These are phyloP conservation scores for Rhizophora mangle DNA, from an alignment of 345 rosid genomes.

Conservation along the genomic window DNA sequence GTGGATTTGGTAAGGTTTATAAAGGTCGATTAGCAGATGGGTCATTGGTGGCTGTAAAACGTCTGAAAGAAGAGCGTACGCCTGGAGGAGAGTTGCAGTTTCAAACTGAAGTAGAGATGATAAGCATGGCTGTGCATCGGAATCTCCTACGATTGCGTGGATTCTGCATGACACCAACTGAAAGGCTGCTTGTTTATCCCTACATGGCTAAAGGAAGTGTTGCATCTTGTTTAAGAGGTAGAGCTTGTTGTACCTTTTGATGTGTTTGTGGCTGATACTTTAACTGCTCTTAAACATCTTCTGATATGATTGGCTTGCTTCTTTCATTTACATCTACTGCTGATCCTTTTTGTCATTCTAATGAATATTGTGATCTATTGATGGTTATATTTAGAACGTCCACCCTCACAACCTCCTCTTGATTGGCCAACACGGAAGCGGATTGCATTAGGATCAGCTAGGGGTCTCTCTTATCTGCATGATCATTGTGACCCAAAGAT, in stretches of 20 bases:
- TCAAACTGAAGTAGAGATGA: constrained; percentile 99
- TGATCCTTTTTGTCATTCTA: no score
- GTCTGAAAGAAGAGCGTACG: constrained; percentile 94
- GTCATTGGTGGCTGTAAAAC: constrained; percentile 86
- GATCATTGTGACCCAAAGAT: constrained; percentile 98
- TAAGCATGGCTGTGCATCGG: constrained; percentile 98
- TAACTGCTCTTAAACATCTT: not conserved
- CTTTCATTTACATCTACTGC: not conserved
- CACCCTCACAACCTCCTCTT: constrained; percentile 77
- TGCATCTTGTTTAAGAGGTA: constrained; percentile 95
- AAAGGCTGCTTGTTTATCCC: constrained; percentile 88
- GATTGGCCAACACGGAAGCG: constrained; percentile 86
- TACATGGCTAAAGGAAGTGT: constrained; percentile 99
- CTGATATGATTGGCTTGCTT: not conserved
- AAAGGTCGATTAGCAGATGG: constrained; percentile 94
- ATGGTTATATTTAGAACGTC: constrained; percentile 54
- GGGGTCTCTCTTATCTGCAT: constrained; percentile 92
- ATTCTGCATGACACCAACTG: constrained; percentile 97
- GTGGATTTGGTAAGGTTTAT: constrained; percentile 97
- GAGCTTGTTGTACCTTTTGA: not conserved
- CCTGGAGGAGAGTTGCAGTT: constrained; percentile 98
- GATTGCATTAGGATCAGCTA: constrained; percentile 91
- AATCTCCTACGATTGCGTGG: constrained; percentile 88
- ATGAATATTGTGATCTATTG: not conserved
- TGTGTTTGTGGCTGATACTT: not conserved